Conservation (phyloP, 306 rosid species). For the Begonia masoniana region DNA sequence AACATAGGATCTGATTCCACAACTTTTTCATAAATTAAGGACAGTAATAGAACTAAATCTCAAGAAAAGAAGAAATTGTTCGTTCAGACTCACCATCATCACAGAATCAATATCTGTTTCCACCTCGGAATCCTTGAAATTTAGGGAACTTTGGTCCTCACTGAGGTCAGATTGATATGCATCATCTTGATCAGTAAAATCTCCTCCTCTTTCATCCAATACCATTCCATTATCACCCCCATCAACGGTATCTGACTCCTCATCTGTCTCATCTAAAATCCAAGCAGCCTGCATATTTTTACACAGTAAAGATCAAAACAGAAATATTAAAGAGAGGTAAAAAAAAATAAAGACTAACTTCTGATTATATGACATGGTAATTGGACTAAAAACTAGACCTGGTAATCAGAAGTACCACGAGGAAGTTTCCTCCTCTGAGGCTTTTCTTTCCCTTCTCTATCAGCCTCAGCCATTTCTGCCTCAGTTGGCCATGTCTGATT, state of each 20-base stretch:
- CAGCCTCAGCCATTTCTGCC: constrained; percentile 62
- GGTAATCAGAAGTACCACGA: constrained; percentile 88
- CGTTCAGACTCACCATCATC: constrained; percentile 62
- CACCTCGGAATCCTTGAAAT: constrained; percentile 54
- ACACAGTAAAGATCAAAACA: neutral
- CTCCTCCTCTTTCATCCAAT: constrained; percentile 39
- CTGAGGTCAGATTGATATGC: constrained; percentile 29
- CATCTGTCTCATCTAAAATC: constrained; percentile 64
- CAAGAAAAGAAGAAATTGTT: neutral
- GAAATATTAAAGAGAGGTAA: neutral
- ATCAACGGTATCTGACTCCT: constrained; percentile 26
- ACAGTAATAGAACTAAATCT: neutral
- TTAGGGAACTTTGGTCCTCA: constrained; percentile 53
- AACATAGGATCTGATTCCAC: too few relatives aligned
- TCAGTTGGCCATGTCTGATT: constrained; percentile 95
- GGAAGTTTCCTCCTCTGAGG: constrained; percentile 54
- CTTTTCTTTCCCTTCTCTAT: constrained; percentile 38
- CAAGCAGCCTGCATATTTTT: constrained; percentile 56
- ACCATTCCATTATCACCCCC: constrained; percentile 60
- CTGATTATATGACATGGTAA: neutral
- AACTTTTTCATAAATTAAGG: too few relatives aligned
- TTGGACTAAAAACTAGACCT: constrained; percentile 28
- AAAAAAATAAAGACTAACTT: neutral
- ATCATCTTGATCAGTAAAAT: constrained; percentile 30
- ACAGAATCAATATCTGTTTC: constrained; percentile 76